phyloP scores from a whole-genome alignment of 768 basidiomycete species.

The Hydnum rufescens region DNA sequence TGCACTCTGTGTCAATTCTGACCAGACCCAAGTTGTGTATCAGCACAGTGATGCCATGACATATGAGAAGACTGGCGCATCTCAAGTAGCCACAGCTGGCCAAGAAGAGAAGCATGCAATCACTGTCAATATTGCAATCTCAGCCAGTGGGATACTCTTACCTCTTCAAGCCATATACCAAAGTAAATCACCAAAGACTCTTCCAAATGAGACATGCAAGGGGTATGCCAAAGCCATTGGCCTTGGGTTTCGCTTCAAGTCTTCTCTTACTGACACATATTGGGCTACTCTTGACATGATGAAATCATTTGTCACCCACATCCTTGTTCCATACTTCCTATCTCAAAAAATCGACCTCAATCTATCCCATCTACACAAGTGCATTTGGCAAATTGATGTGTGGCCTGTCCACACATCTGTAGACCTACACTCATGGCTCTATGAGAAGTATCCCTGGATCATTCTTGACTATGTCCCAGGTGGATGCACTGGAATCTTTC shows the following conservation, averaged over 20 bases:
- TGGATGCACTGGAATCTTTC: constrained; percentile 11
- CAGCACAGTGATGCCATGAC: constrained; percentile 16
- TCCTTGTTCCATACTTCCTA: constrained; percentile 6
- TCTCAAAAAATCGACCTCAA: background rate
- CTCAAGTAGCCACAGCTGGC: constrained; percentile 21
- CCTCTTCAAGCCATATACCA: constrained; percentile 23
- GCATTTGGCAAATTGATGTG: constrained; percentile 8
- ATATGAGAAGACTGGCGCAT: constrained; percentile 16
- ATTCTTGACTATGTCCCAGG: background rate
- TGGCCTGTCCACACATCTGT: constrained; percentile 21
- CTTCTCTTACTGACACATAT: constrained; percentile 13
- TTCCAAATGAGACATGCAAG: constrained; percentile 10
- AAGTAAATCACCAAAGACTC: constrained; percentile 15
- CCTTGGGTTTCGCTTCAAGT: constrained; percentile 14
- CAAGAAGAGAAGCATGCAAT: constrained; percentile 26
- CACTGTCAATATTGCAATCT: constrained; percentile 20
- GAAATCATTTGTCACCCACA: background rate
- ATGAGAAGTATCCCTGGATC: background rate
- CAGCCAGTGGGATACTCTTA: constrained; percentile 17
- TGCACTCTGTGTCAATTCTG: constrained; percentile 18
- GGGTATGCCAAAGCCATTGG: background rate
- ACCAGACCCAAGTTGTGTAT: constrained; percentile 21
- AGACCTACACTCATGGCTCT: background rate
- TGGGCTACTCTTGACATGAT: constrained; percentile 7
- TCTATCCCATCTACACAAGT: background rate